Conservation (phyloP, 2,329 filamentous ascomycete species). For the Trichocomaceae sp. region DNA sequence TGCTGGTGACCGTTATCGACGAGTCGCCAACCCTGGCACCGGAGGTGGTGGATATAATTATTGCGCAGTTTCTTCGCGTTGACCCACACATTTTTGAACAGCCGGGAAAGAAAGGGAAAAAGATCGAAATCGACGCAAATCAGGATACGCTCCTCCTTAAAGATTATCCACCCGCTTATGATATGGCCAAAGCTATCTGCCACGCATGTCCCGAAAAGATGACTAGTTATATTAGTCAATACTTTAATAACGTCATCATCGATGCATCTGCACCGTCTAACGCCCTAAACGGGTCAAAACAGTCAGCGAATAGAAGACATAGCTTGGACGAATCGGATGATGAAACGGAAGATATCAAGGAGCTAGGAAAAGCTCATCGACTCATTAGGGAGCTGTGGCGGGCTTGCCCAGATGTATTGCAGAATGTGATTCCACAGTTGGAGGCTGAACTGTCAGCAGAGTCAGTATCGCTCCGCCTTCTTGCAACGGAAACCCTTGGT, state of each 20-base stretch:
- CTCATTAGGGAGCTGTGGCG: constrained; percentile 91
- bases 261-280: constrained; percentile 64
- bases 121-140: constrained; percentile 58
- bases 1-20: constrained; percentile 79
- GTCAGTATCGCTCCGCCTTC: constrained; percentile 73
- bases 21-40: constrained; percentile 71
- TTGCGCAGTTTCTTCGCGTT: constrained; percentile 89
- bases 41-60: constrained; percentile 82
- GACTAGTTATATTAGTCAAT: constrained; percentile 88
- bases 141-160: constrained; percentile 81
- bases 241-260: constrained; percentile 94
- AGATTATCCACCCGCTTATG: constrained; percentile 84
- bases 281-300: constrained; percentile 44
- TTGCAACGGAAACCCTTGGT: constrained; percentile 89
- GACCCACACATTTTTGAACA: constrained; percentile 55
- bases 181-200: constrained; percentile 93
- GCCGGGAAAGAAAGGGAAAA: constrained; percentile 53
- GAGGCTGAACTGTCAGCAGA: constrained; percentile 89
- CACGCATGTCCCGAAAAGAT: constrained; percentile 86
- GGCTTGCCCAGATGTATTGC: constrained; percentile 77
- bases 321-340: constrained; percentile 59
- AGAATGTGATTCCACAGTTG: constrained; percentile 88
- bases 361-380: constrained; percentile 81
- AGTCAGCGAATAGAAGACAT: constrained; percentile 33
- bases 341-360: constrained; percentile 75